Base-by-base conservation (phyloP, 768 basidiomycete species). In the Psilocybe sp. region DNA sequence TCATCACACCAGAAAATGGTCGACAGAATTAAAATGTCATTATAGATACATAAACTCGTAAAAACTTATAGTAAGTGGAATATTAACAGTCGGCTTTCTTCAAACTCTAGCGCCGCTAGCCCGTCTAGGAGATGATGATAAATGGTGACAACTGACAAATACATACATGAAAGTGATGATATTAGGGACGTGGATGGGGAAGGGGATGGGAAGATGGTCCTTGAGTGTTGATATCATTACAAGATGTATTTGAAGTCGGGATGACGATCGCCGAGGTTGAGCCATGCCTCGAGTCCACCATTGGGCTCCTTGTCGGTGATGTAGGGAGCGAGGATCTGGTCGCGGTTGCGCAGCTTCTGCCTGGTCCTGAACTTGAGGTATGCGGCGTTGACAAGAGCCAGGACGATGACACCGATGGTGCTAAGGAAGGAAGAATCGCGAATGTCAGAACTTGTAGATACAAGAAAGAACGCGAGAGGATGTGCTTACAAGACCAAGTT, bases 161-260 rank as follows among this genome's bases (percentile, higher is more conserved):
- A 18, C 33, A n/a, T 9, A 35, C 16, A 5, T 18, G 33, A 2
- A 32, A 7, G n/a, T 32, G 35, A 45, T 35, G 35, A n/a, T 32
- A 45, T 16, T 28, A 28, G 23, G 18, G 37, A n/a, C 3, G 37
- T 38, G 37, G 37, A 38, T 18, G 37, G 18, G 37, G 42, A 14
- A 19, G 23, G 23, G 23, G n/a, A n/a, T n/a, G n/a, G n/a, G n/a
- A n/a, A 47, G 40, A 18, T 5, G 33, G 37, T 20, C 23, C 20
- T 18, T 32, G 23, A 39, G 3, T 14, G 19, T 32, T 32, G 23
- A 47, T 11, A 40, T 40, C 14, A 31, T 51, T 49, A 64, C 33
- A 63, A 51, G 4, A 56, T 55, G 46, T 71, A 71, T 6, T 53
- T 51, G 57, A 68, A 71, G 55, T 71, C 68, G 7, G 69, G 69